Evolutionary conservation across 1,139 yeast species (phyloP).

Genomic region (Yamadazyma mexicana): DNA sequence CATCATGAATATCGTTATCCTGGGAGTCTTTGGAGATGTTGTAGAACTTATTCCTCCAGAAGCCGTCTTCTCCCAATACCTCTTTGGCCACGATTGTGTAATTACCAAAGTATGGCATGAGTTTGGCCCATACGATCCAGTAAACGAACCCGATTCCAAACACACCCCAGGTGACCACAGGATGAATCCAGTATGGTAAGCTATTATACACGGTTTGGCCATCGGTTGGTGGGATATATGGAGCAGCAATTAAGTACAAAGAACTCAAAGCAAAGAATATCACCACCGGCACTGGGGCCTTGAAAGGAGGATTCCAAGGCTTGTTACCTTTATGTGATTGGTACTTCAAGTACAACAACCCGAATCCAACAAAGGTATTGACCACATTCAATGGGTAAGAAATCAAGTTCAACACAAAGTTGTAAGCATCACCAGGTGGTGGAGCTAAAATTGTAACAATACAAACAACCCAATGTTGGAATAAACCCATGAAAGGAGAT

Average conservation of each 20-base stretch:
- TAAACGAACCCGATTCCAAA: constrained; percentile 70
- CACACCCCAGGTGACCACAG: constrained; percentile 81
- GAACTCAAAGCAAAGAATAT: constrained; percentile 68
- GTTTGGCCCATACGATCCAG: constrained; percentile 66
- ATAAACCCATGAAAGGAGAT: constrained; percentile 55
- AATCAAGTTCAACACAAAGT: constrained; percentile 48
- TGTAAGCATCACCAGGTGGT: constrained; percentile 52
- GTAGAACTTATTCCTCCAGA: constrained; percentile 67
- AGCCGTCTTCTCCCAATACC: constrained; percentile 68
- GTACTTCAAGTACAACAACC: constrained; percentile 43
- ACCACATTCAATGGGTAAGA: constrained; percentile 53
- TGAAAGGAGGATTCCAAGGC: constrained; percentile 76
- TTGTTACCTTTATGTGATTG: constrained; percentile 50
- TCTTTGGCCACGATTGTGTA: constrained; percentile 61
- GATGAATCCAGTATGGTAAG: constrained; percentile 78
- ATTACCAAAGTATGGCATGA: constrained; percentile 59
- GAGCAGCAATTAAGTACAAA: constrained; percentile 71
- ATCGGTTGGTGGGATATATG: constrained; percentile 72
- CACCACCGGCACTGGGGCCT: constrained; percentile 64
- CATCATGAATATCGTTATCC: constrained; percentile 15
- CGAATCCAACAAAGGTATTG: constrained; percentile 46
- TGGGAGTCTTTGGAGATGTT: constrained; percentile 32
- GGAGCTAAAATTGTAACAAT: constrained; percentile 48
- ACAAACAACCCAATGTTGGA: constrained; percentile 59
- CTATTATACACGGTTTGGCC: constrained; percentile 66